phyloP scores from a whole-genome alignment of 1,284 basidiomycete species.

The Pseudozyma sp. region DNA sequence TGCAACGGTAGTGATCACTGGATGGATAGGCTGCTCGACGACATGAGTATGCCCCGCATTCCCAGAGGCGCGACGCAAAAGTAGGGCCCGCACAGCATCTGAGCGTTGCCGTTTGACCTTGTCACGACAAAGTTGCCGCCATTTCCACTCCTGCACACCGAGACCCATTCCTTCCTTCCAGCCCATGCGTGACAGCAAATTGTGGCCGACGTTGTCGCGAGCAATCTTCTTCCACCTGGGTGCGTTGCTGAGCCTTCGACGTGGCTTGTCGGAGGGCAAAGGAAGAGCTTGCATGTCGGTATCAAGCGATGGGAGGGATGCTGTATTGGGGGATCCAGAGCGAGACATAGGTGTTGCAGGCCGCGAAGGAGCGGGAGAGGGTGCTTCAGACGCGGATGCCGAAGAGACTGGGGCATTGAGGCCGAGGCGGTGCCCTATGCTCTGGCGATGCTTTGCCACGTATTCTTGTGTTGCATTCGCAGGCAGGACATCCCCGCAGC shows the following conservation, averaged over 20 bases:
- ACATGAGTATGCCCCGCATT: not conserved
- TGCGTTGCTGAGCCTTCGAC: conserved; percentile 23
- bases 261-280: conserved; percentile 7
- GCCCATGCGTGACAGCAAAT: conserved; percentile 39
- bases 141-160: conserved; percentile 42
- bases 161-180: conserved; percentile 51
- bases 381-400: conserved; percentile 35
- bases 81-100: conserved; percentile 17
- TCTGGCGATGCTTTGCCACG: conserved; percentile 37
- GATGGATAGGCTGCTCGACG: not conserved
- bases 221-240: conserved; percentile 36
- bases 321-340: conserved; percentile 11
- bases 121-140: conserved; percentile 25
- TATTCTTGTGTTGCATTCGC: conserved; percentile 16
- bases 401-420: conserved; percentile 35
- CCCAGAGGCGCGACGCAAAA: not conserved
- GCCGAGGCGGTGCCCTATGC: conserved; percentile 39
- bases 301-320: conserved; percentile 1
- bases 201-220: conserved; percentile 42
- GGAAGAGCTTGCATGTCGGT: conserved; percentile 4
- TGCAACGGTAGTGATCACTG: too few species aligned
- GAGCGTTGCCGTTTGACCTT: conserved; percentile 20
- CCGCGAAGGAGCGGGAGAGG: conserved; percentile 17
- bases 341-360: conserved; percentile 16
- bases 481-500: conserved; percentile 31